These are phyloP conservation scores for Penicillium daleae DNA, from an alignment of 495 filamentous ascomycete genomes.

Conservation along the genomic window DNA sequence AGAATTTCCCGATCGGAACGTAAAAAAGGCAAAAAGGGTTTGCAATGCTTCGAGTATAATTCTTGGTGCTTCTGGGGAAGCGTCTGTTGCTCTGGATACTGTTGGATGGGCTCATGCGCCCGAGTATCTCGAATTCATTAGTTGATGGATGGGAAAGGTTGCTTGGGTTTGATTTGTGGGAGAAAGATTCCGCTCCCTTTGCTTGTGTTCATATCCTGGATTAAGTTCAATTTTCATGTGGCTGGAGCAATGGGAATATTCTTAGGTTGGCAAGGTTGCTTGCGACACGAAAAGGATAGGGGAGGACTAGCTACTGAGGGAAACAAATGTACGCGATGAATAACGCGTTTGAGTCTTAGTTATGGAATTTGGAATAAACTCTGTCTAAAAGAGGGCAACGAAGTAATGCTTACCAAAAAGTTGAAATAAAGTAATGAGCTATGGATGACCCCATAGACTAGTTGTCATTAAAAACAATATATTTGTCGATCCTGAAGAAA, in stretches of 20 bases:
- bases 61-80: neutral
- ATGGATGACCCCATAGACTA: neutral
- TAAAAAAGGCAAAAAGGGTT: neutral
- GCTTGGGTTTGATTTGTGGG: neutral
- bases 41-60: neutral
- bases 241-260: neutral
- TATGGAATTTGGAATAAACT: neutral
- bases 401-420: neutral
- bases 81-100: neutral
- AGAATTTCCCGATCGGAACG: neutral
- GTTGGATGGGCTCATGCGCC: neutral
- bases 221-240: neutral
- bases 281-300: neutral
- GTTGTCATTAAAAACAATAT: neutral
- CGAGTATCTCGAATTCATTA: neutral
- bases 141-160: neutral
- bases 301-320: neutral
- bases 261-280: neutral
- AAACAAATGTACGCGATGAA: neutral
- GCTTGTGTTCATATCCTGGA: neutral
- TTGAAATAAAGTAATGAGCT: neutral
- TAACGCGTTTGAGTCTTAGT: neutral
- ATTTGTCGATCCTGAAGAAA: neutral
- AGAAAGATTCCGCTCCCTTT: neutral
- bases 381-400: neutral